These are phyloP conservation scores for Botrytis cinerea DNA, from an alignment of 2,329 filamentous ascomycete species.

Conservation along the genomic window DNA sequence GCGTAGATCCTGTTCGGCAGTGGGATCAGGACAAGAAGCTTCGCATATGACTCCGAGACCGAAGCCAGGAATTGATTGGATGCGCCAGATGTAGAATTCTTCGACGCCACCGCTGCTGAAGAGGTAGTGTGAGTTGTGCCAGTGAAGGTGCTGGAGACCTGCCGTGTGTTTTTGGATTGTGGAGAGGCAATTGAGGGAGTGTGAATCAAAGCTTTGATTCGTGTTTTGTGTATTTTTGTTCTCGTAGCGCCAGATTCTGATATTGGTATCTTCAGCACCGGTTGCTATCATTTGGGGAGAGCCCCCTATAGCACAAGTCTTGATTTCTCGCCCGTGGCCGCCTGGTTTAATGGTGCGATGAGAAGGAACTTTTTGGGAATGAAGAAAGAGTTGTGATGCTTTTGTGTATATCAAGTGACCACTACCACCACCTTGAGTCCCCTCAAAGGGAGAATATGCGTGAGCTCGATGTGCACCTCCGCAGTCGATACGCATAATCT, in stretches of 20 bases:
- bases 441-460: slow-evolving; percentile 48
- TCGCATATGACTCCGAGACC: slow-evolving; percentile 60
- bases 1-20: slow-evolving; percentile 64
- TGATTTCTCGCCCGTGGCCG: slow-evolving; percentile 85
- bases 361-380: slow-evolving; percentile 44
- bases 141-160: slow-evolving; percentile 71
- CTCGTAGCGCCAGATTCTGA: slow-evolving; percentile 68
- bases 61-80: slow-evolving; percentile 51
- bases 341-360: slow-evolving; percentile 62
- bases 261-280: slow-evolving; percentile 69
- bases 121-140: slow-evolving; percentile 66
- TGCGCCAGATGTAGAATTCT: slow-evolving; percentile 84
- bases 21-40: slow-evolving; percentile 54
- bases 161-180: slow-evolving; percentile 77
- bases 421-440: slow-evolving; percentile 36
- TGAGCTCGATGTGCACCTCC: slow-evolving; percentile 83
- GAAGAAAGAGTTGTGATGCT: slow-evolving; percentile 54
- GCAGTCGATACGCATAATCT: slow-evolving; percentile 73
- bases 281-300: slow-evolving; percentile 56
- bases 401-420: slow-evolving; percentile 75
- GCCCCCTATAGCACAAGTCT: slow-evolving; percentile 52
- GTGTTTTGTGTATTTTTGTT: background rate
- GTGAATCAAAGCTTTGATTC: background rate
- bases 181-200: slow-evolving; percentile 48
- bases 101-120: slow-evolving; percentile 87